Evolutionary conservation across 2,329 filamentous ascomycete species (phyloP).

Genomic region (Mycosphaerella arachidis): DNA sequence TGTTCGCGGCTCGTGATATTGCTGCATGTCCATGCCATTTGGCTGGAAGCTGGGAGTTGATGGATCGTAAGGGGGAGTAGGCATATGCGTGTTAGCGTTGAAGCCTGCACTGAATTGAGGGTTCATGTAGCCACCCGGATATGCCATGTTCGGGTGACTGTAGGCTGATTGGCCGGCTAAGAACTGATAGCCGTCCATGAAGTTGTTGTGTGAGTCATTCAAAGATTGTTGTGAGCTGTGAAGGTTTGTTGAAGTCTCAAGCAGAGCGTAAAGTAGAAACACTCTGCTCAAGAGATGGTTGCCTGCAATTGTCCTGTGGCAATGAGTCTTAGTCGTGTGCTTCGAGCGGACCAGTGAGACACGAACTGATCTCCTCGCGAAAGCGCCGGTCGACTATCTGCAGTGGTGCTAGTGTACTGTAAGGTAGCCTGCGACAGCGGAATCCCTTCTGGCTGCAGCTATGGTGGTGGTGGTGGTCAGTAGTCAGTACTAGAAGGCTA

Average conservation of each 20-base stretch:
- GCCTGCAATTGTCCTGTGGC: neutral
- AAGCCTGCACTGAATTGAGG: neutral
- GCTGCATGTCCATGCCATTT: slow-evolving; percentile 6
- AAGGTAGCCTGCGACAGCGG: too few species aligned
- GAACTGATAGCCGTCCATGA: neutral
- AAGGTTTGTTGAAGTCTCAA: neutral
- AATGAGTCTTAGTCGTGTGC: neutral
- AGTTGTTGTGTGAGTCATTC: neutral
- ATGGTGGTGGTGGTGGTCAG: too few species aligned
- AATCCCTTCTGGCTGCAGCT: too few species aligned
- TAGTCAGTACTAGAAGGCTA: too few species aligned
- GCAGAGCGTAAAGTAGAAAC: neutral
- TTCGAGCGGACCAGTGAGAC: neutral
- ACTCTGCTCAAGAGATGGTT: neutral
- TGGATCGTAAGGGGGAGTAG: slow-evolving; percentile 2
- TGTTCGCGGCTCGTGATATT: neutral
- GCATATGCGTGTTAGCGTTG: neutral
- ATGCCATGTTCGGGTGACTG: neutral
- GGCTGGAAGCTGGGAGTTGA: slow-evolving; percentile 9
- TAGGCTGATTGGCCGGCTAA: neutral
- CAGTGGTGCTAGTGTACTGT: too few species aligned
- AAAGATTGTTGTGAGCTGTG: neutral
- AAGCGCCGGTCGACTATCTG: too few species aligned
- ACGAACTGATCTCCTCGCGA: too few species aligned
- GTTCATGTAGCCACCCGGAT: neutral